These are phyloP conservation scores for Oryza glumipatula DNA, from an alignment of 176 grass and related monocot genomes.

Conservation along the genomic window DNA sequence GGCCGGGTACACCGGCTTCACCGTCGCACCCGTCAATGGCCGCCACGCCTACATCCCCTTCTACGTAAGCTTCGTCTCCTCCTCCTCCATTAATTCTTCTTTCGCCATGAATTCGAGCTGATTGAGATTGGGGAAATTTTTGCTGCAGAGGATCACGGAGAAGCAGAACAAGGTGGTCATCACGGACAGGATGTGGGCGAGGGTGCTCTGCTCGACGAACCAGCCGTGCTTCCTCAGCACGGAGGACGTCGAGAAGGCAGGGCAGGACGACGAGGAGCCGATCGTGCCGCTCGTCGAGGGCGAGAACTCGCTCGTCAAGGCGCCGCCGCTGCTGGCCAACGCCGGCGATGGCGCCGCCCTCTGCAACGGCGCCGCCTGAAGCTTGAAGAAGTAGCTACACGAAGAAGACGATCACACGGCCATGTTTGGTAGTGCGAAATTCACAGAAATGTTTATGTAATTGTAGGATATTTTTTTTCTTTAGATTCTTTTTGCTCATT, in stretches of 20 bases:
- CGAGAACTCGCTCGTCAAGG: slow-evolving; percentile 41
- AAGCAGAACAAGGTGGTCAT: slow-evolving; percentile 89
- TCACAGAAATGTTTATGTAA: neutral
- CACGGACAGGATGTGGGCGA: slow-evolving; percentile 90
- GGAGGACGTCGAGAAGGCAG: slow-evolving; percentile 59
- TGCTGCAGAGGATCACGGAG: slow-evolving; percentile 74
- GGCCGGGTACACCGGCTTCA: slow-evolving; percentile 89
- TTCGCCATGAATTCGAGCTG: neutral
- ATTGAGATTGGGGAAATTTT: neutral
- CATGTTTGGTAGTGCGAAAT: neutral
- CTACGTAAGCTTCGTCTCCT: slow-evolving; percentile 47
- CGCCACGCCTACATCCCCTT: slow-evolving; percentile 83
- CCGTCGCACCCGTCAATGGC: slow-evolving; percentile 79
- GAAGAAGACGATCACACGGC: neutral
- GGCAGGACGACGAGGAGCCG: slow-evolving; percentile 40
- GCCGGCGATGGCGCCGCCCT: slow-evolving; percentile 32
- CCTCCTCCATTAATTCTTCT: neutral
- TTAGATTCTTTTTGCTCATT: slow-evolving; percentile 10
- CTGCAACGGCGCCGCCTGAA: slow-evolving; percentile 39
- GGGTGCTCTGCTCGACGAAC: slow-evolving; percentile 85
- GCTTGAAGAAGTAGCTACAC: slow-evolving; percentile 8
- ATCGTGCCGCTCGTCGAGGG: slow-evolving; percentile 46
- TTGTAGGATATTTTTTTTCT: slow-evolving; percentile 6
- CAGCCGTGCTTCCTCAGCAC: slow-evolving; percentile 83
- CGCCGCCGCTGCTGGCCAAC: slow-evolving; percentile 13